Conservation (phyloP, 2,329 filamentous ascomycete species). For the Bipolaris sorokiniana region DNA sequence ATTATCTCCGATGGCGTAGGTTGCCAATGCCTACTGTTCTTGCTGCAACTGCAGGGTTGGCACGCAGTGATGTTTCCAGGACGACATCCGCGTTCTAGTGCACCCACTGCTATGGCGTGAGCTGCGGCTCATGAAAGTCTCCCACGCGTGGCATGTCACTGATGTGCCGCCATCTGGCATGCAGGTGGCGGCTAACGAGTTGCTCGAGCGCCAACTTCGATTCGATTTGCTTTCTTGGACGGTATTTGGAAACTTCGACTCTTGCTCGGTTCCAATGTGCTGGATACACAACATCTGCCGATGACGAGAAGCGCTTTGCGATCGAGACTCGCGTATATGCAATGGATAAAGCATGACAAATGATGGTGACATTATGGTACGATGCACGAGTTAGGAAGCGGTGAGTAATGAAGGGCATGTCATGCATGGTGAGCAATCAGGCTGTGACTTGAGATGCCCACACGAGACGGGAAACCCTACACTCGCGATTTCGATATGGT, state of each 20-base stretch:
- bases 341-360: too few species aligned
- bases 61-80: background rate
- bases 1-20: background rate
- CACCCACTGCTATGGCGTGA: background rate
- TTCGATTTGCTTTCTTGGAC: background rate
- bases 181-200: background rate
- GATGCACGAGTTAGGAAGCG: background rate
- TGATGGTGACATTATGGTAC: background rate
- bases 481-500: too few species aligned
- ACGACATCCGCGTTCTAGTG: background rate
- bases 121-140: too few species aligned
- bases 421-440: too few species aligned
- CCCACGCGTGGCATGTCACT: background rate
- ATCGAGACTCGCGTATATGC: background rate
- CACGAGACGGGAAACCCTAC: too few species aligned
- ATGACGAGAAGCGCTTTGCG: background rate
- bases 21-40: background rate
- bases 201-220: background rate
- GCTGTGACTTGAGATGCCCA: too few species aligned
- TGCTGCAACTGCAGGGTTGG: background rate
- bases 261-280: background rate
- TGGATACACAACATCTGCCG: background rate
- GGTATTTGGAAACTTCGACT: background rate
- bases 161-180: conserved; percentile 1
- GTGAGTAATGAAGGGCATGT: too few species aligned